Base-by-base conservation (phyloP, 345 rosid genomes). In the Dipteronia sinensis region DNA sequence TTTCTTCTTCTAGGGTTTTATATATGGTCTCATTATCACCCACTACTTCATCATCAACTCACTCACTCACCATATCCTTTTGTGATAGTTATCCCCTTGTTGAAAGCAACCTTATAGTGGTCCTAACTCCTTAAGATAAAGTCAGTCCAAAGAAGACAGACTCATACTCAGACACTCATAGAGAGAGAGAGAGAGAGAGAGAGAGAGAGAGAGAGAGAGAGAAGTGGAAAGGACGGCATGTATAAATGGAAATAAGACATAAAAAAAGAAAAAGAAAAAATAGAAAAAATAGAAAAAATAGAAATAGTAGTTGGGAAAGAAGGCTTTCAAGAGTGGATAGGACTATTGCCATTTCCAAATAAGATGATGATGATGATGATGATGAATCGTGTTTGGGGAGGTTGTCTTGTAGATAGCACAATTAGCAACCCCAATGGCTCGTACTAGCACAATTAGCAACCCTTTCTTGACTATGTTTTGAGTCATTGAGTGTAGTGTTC, bases 91-190 rank as follows among this genome's bases (percentile, higher is more conserved):
- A 89, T 89, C 90, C 67, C 67, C 78, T 83, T 46, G 38, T 77
- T 87, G 94, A 93, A 83, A 89, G 98, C 98, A 91, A 93, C 96
- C 82, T 78, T 23, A 83, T 91, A 89, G 96, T 90, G 96, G 98
- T 91, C 94, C 93, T 88, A 34, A 34, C 38, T 34, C 85, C 79
- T 88, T 44, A 42, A 42, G 72, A 78, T 85, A 77, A 79, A 88
- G 93, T 84, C 86, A 88, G 86, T 76, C 89, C 65, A 79, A 69
- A 75, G 78, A 79, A 73, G 85, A 76, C 77, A 77, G 80, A 51
- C 68, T 88, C 76, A 80, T 81, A 69, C 66, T 73, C 77, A 77
- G 80, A 53, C 71, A 85, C 73, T 78, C 81, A 69, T 55, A 80
- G 81, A 84, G 76, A 76, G 66, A 77, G 67, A 77, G 53, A 67